Percentiles rank a stretch among this genome's conserved stretches.
phyloP scores from a whole-genome alignment of 768 basidiomycete species.

The Naganishia vishniacii region DNA sequence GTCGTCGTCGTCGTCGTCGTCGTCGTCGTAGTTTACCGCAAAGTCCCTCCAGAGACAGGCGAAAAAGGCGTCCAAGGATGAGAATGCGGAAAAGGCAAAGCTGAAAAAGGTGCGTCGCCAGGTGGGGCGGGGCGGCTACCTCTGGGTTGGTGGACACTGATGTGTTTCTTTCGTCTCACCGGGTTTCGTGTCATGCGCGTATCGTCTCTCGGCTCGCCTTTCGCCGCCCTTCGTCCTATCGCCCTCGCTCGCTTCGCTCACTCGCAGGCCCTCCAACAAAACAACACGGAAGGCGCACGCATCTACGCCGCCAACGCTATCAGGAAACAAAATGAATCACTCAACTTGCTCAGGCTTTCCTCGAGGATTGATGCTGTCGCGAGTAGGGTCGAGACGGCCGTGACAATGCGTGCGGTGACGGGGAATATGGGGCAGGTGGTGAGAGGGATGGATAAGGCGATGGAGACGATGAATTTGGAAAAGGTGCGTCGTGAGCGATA shows the following conservation, averaged over 20 bases:
- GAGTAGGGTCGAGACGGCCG: slow-evolving; percentile 92
- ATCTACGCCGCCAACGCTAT: slow-evolving; percentile 99
- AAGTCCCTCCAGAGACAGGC: slow-evolving; percentile 91
- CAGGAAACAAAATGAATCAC: slow-evolving; percentile 88
- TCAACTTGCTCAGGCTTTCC: slow-evolving; percentile 82
- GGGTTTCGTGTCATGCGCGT: not conserved
- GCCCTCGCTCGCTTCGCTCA: not conserved
- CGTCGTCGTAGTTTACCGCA: slow-evolving; percentile 93
- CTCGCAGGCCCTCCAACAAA: slow-evolving; percentile 82
- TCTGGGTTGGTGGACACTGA: too few relatives aligned
- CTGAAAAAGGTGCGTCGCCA: slow-evolving; percentile 73
- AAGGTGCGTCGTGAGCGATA: slow-evolving; percentile 57
- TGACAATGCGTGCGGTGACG: slow-evolving; percentile 88
- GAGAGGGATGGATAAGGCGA: slow-evolving; percentile 95
- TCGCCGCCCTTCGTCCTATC: not conserved
- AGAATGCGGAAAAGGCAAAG: slow-evolving; percentile 75
- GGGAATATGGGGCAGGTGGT: slow-evolving; percentile 96
- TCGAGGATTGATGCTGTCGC: slow-evolving; percentile 95
- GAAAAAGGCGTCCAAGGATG: slow-evolving; percentile 96
- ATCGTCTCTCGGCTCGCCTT: not conserved
- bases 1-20: too few relatives aligned
- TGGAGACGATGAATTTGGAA: slow-evolving; percentile 99
- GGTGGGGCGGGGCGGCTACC: not conserved
- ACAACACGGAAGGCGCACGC: slow-evolving; percentile 90
- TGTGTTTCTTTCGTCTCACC: too few relatives aligned